Conservation (phyloP, 2,329 filamentous ascomycete genomes). For the Gnomoniopsis sp. region DNA sequence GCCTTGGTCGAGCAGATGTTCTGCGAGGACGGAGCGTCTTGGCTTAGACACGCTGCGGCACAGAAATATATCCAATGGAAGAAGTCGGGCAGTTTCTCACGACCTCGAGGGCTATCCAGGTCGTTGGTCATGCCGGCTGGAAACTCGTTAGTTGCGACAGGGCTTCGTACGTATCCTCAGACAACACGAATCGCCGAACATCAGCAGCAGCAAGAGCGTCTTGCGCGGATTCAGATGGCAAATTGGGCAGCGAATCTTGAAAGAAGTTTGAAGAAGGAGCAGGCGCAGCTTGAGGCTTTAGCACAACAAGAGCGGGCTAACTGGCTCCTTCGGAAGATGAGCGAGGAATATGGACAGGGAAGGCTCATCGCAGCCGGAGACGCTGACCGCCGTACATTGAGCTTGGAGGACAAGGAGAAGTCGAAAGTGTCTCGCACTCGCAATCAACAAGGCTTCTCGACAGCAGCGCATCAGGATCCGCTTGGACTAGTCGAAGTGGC, state of each 20-base stretch:
- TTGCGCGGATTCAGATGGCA: constrained; percentile 60
- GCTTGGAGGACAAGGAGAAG: constrained; percentile 1
- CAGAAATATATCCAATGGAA: constrained; percentile 78
- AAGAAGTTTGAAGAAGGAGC: constrained; percentile 69
- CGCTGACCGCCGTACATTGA: constrained; percentile 7
- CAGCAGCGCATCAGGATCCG: constrained; percentile 61
- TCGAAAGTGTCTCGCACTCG: background rate
- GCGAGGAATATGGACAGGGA: constrained; percentile 65
- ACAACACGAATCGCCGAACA: constrained; percentile 50
- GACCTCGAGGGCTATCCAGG: constrained; percentile 32
- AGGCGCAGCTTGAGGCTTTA: constrained; percentile 63
- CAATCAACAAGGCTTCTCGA: constrained; percentile 8
- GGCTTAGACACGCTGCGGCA: constrained; percentile 78
- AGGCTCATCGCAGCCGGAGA: constrained; percentile 48
- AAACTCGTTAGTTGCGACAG: constrained; percentile 8
- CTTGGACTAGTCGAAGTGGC: constrained; percentile 71
- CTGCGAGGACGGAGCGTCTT: constrained; percentile 71
- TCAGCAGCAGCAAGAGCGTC: constrained; percentile 29
- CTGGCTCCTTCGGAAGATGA: constrained; percentile 65
- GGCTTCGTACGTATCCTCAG: constrained; percentile 50
- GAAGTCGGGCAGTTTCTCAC: constrained; percentile 28
- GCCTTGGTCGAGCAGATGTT: constrained; percentile 72
- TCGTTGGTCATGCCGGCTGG: constrained; percentile 26
- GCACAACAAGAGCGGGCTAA: constrained; percentile 60
- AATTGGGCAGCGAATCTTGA: constrained; percentile 83